Evolutionary conservation across 257 asterid genomes (phyloP).

Genomic region (Vinca minor): DNA sequence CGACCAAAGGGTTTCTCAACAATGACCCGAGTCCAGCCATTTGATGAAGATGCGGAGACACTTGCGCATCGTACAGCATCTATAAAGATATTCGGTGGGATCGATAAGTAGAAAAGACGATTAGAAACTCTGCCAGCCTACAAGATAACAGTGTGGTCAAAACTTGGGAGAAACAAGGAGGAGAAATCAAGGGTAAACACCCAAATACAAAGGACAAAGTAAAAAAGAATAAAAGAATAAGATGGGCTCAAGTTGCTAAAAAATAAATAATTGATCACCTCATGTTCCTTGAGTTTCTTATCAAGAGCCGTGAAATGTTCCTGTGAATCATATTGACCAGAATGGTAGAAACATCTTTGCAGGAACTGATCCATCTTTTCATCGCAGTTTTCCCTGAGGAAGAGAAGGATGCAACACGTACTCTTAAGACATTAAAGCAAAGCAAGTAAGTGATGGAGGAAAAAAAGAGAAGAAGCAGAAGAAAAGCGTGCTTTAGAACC

Average conservation of each 20-base stretch:
- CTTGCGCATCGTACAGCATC: constrained; percentile 90
- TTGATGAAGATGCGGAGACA: constrained; percentile 66
- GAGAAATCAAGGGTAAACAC: background rate
- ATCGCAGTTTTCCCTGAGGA: constrained; percentile 72
- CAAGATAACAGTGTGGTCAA: constrained; percentile 16
- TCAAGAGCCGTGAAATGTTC: constrained; percentile 65
- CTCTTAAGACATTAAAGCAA: too few species aligned
- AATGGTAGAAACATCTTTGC: constrained; percentile 75
- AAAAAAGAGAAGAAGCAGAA: background rate
- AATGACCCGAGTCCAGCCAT: constrained; percentile 95
- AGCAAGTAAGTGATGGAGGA: background rate
- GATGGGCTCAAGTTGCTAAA: background rate
- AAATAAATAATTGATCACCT: constrained; percentile 35
- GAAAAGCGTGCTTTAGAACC: too few species aligned
- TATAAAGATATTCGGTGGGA: constrained; percentile 88
- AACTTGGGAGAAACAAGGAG: background rate
- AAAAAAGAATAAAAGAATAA: background rate
- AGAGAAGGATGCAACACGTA: background rate
- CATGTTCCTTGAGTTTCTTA: constrained; percentile 68
- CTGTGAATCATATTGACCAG: constrained; percentile 79
- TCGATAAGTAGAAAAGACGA: constrained; percentile 85
- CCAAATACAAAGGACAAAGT: background rate
- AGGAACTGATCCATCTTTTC: constrained; percentile 93
- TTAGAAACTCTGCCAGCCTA: constrained; percentile 76
- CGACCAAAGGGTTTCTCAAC: constrained; percentile 99